Evolutionary conservation across 352 stramenopile genomes (phyloP).

Genomic region (Globisporangium nagaii): DNA sequence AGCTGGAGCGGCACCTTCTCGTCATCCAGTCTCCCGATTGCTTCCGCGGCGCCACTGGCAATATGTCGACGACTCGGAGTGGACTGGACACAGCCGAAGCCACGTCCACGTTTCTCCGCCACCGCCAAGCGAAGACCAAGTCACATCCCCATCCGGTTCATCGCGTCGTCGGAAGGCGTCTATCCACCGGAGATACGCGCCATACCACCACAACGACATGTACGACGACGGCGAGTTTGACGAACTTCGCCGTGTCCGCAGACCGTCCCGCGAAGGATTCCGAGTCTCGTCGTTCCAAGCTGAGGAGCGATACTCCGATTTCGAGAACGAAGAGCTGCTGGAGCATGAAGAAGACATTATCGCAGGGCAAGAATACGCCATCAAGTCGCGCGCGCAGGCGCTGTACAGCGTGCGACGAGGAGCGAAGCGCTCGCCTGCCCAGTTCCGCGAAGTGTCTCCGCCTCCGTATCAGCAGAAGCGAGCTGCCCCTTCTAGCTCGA

Average conservation of each 20-base stretch:
- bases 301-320: conserved; percentile 1
- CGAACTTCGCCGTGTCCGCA: not conserved
- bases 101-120: conserved; percentile 1
- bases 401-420: conserved; percentile 2
- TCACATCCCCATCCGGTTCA: not conserved
- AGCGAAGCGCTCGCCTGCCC: not conserved
- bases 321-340: conserved; percentile 7
- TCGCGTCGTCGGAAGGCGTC: not conserved
- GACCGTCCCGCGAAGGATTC: not conserved
- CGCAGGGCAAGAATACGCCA: conserved; percentile 1
- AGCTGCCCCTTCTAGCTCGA: not conserved
- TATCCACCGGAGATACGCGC: conserved; percentile 2
- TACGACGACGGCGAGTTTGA: not conserved
- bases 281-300: not conserved
- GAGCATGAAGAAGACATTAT: conserved; percentile 11
- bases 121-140: not conserved
- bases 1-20: not conserved
- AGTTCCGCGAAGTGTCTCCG: conserved; percentile 3
- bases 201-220: not conserved
- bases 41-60: conserved; percentile 1
- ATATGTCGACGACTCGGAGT: conserved; percentile 8
- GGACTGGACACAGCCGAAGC: not conserved
- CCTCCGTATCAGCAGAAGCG: conserved; percentile 1
- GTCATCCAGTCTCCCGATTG: not conserved
- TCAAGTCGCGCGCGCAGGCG: not conserved